phyloP scores from a whole-genome alignment of 1,139 yeast genomes.

The Blastobotrys buckinghamii region DNA sequence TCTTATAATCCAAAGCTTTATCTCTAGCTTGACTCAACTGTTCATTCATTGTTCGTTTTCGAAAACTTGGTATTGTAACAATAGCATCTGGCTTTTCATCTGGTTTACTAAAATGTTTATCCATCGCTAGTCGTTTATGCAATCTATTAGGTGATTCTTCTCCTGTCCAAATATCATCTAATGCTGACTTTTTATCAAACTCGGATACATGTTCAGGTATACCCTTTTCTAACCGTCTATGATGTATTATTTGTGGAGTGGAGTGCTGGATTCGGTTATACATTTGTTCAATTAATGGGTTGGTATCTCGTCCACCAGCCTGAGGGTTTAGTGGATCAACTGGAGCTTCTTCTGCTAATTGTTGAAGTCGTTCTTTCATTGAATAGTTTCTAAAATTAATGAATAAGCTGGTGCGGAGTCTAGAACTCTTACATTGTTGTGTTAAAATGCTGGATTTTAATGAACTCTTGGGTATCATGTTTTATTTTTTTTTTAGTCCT shows the following conservation, averaged over 20 bases:
- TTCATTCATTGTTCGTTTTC: slow-evolving; percentile 28
- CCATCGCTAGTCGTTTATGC: slow-evolving; percentile 10
- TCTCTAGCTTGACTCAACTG: slow-evolving; percentile 59
- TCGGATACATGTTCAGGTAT: slow-evolving; percentile 35
- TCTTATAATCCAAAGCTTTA: slow-evolving; percentile 55
- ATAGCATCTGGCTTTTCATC: too few species aligned
- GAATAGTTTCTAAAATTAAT: slow-evolving; percentile 8
- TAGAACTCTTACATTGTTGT: too few species aligned
- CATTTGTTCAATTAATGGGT: slow-evolving; percentile 14
- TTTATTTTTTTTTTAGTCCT: too few species aligned
- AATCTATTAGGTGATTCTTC: slow-evolving; percentile 35
- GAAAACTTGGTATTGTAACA: background rate
- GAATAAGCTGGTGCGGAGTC: too few species aligned
- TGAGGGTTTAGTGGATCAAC: slow-evolving; percentile 34
- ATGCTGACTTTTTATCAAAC: slow-evolving; percentile 51
- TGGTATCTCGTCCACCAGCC: slow-evolving; percentile 21
- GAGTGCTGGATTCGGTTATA: slow-evolving; percentile 14
- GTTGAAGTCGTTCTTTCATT: slow-evolving; percentile 36
- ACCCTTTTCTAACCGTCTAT: slow-evolving; percentile 36
- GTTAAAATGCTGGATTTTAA: too few species aligned
- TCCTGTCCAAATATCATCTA: slow-evolving; percentile 64
- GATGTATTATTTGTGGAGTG: slow-evolving; percentile 22
- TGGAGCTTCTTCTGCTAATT: slow-evolving; percentile 39
- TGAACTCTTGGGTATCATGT: too few species aligned
- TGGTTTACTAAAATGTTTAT: slow-evolving; percentile 8